Conservation (phyloP, 129 eudicot genomes). For the Ambrosia artemisiifolia region DNA sequence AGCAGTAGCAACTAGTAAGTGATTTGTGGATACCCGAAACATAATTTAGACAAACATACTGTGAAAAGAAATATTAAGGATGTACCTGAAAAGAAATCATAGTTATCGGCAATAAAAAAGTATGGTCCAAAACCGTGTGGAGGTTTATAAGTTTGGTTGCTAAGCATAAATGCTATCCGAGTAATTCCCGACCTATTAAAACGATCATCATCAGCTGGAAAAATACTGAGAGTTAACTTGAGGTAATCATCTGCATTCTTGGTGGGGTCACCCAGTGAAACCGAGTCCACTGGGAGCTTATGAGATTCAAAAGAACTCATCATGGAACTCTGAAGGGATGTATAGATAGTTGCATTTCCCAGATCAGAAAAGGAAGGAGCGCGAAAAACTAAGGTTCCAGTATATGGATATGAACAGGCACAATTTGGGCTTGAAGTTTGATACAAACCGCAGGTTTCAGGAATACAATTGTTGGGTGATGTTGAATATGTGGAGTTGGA, state of each 20-base stretch:
- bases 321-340: constrained; percentile 39
- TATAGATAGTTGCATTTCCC: constrained; percentile 40
- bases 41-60: not conserved
- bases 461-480: constrained; percentile 42
- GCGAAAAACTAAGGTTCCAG: constrained; percentile 58
- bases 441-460: constrained; percentile 38
- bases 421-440: constrained; percentile 66
- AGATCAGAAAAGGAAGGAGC: constrained; percentile 75
- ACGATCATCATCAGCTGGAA: constrained; percentile 55
- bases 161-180: constrained; percentile 49
- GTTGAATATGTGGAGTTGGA: constrained; percentile 47
- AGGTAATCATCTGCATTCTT: constrained; percentile 51
- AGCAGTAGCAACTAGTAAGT: not conserved
- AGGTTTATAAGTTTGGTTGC: constrained; percentile 71
- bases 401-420: constrained; percentile 67
- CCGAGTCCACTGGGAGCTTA: constrained; percentile 61
- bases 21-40: not conserved
- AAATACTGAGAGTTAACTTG: constrained; percentile 39
- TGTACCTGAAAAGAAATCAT: constrained; percentile 57
- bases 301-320: constrained; percentile 33
- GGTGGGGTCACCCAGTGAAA: constrained; percentile 50
- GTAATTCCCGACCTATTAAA: constrained; percentile 66
- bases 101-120: constrained; percentile 39
- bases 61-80: not conserved
- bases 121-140: constrained; percentile 75